phyloP scores from a whole-genome alignment of 108 stramenopile species.

The Epithemia pelagica region DNA sequence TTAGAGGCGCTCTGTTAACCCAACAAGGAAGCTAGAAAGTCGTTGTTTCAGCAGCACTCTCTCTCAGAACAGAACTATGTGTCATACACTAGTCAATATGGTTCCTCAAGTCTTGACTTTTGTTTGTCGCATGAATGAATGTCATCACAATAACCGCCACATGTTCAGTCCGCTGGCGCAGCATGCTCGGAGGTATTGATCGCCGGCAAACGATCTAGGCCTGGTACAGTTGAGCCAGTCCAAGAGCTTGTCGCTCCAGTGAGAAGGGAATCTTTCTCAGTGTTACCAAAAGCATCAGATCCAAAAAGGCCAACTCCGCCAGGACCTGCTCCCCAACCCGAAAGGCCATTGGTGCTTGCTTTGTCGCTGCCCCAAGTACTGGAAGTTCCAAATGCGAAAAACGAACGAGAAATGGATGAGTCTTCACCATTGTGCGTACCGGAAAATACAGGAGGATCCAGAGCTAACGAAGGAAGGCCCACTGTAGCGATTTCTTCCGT shows the following conservation, averaged over 20 bases:
- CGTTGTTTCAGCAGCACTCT: neutral
- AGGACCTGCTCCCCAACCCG: conserved; percentile 4
- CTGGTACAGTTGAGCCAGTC: neutral
- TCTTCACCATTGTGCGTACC: neutral
- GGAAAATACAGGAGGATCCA: conserved; percentile 21
- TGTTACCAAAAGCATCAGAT: neutral
- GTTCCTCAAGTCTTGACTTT: neutral
- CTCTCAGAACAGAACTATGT: neutral
- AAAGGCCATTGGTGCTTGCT: conserved; percentile 11
- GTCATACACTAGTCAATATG: neutral
- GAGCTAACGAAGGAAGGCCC: conserved; percentile 28
- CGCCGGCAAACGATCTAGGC: neutral
- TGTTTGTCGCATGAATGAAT: neutral
- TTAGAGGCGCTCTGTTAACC: neutral
- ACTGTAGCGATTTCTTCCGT: conserved; percentile 33
- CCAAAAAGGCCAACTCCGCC: conserved; percentile 5
- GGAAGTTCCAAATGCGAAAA: conserved; percentile 60
- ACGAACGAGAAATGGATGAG: conserved; percentile 35
- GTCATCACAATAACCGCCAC: neutral
- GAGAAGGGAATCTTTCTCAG: neutral
- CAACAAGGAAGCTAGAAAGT: neutral
- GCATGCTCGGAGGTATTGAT: neutral
- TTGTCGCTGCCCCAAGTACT: conserved; percentile 36
- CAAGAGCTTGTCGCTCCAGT: neutral
- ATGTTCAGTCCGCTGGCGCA: neutral